Conservation (phyloP, 345 rosid genomes). For the Camelina sativa region DNA sequence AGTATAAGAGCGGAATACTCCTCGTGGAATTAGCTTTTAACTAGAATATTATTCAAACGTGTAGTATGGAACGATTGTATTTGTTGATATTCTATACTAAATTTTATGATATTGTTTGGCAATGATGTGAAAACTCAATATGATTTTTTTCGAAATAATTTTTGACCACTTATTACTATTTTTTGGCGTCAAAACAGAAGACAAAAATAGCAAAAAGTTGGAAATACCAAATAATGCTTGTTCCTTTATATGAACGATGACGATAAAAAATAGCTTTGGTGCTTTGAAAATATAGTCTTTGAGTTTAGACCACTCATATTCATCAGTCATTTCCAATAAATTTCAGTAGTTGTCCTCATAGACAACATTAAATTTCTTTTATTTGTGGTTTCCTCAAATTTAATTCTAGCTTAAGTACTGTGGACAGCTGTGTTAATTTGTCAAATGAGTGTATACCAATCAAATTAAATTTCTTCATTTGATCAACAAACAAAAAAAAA, state of each 20-base stretch:
- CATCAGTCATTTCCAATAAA: slow-evolving; percentile 42
- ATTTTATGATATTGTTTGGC: slow-evolving; percentile 18
- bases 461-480: not conserved
- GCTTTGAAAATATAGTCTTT: slow-evolving; percentile 16
- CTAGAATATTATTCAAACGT: slow-evolving; percentile 5
- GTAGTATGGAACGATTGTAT: not conserved
- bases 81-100: not conserved
- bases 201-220: slow-evolving; percentile 31
- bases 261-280: slow-evolving; percentile 27
- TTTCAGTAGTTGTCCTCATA: slow-evolving; percentile 36
- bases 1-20: not conserved
- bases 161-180: slow-evolving; percentile 18
- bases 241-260: slow-evolving; percentile 26
- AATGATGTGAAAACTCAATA: slow-evolving; percentile 37
- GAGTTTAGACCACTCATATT: slow-evolving; percentile 47
- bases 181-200: slow-evolving; percentile 34
- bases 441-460: slow-evolving; percentile 17
- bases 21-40: not conserved
- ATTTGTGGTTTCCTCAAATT: slow-evolving; percentile 18
- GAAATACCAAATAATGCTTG: slow-evolving; percentile 26
- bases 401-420: slow-evolving; percentile 9
- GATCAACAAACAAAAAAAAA: slow-evolving; percentile 25
- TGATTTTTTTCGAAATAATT: not conserved
- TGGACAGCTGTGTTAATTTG: slow-evolving; percentile 31
- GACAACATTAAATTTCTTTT: slow-evolving; percentile 35